Evolutionary conservation across 179 eudicot genomes (phyloP).

Genomic region (Beta corolliflora): DNA sequence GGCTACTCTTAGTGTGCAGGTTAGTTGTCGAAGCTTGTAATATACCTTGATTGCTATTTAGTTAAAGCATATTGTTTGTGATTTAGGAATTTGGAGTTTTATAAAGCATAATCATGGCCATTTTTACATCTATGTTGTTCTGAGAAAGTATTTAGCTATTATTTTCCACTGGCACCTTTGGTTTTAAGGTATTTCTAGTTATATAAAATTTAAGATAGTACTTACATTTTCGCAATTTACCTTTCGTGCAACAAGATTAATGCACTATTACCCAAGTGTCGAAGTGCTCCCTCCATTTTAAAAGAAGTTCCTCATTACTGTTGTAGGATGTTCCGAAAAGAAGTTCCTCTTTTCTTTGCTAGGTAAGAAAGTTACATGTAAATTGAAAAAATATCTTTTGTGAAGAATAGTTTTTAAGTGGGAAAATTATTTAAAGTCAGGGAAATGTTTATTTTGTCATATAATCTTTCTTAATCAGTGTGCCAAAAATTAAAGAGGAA

Average conservation of each 20-base stretch:
- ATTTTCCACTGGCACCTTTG: not conserved
- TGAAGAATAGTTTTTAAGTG: not conserved
- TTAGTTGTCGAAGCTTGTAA: conserved; percentile 23
- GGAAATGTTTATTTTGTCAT: not conserved
- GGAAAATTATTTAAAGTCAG: not conserved
- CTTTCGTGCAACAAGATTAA: too few species aligned
- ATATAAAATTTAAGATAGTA: not conserved
- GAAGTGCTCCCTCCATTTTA: not conserved
- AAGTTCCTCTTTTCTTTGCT: not conserved
- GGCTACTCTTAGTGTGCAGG: conserved; percentile 93
- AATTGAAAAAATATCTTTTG: not conserved
- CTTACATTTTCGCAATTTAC: not conserved
- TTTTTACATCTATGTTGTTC: not conserved
- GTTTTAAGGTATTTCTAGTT: not conserved
- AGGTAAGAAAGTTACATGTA: not conserved
- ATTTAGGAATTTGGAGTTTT: not conserved
- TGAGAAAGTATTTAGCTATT: not conserved
- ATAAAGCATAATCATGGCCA: not conserved
- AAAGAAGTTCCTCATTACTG: not conserved
- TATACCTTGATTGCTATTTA: not conserved
- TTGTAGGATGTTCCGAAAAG: not conserved
- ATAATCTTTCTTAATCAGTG: not conserved
- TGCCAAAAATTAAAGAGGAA: not conserved
- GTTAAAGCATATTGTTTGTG: not conserved
- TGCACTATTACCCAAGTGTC: not conserved